Evolutionary conservation across 805 yeast genomes (phyloP).

Genomic region (fission yeast (Schizosaccharomyces pombe)): DNA sequence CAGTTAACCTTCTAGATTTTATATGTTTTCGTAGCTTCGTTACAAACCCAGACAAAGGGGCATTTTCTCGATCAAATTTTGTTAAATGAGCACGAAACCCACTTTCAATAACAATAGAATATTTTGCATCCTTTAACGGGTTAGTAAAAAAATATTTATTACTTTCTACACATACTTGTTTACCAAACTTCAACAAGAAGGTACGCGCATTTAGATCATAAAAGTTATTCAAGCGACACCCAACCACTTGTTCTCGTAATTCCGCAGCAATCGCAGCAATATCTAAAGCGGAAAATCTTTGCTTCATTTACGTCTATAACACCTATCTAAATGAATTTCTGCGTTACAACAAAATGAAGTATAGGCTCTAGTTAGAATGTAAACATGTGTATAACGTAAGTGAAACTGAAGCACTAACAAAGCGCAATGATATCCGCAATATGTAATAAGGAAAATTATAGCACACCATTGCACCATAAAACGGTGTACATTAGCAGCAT

Average conservation of each 20-base stretch:
- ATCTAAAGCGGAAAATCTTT: conserved; percentile 69
- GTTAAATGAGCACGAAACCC: conserved; percentile 66
- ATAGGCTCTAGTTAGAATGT: not conserved
- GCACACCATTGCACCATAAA: too few relatives aligned
- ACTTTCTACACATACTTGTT: conserved; percentile 10
- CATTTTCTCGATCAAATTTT: conserved; percentile 59
- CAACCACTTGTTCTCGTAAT: conserved; percentile 30
- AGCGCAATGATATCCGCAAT: too few relatives aligned
- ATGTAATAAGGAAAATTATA: too few relatives aligned
- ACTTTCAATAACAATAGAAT: conserved; percentile 53
- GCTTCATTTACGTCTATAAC: conserved; percentile 21
- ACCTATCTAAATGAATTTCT: too few relatives aligned
- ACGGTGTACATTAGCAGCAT: too few relatives aligned
- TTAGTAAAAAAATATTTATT: too few relatives aligned
- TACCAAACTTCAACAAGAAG: conserved; percentile 53
- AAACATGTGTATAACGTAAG: not conserved
- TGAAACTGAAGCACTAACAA: too few relatives aligned
- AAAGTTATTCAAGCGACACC: conserved; percentile 59
- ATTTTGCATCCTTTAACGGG: conserved; percentile 68
- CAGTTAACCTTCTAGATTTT: conserved; percentile 53
- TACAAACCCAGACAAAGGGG: conserved; percentile 66
- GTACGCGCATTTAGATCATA: conserved; percentile 60
- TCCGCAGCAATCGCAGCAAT: conserved; percentile 49
- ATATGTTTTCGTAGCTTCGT: conserved; percentile 68
- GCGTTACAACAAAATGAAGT: too few relatives aligned